Conservation (phyloP, 163 green algal species). For the Trebouxiophyceae sp. region DNA sequence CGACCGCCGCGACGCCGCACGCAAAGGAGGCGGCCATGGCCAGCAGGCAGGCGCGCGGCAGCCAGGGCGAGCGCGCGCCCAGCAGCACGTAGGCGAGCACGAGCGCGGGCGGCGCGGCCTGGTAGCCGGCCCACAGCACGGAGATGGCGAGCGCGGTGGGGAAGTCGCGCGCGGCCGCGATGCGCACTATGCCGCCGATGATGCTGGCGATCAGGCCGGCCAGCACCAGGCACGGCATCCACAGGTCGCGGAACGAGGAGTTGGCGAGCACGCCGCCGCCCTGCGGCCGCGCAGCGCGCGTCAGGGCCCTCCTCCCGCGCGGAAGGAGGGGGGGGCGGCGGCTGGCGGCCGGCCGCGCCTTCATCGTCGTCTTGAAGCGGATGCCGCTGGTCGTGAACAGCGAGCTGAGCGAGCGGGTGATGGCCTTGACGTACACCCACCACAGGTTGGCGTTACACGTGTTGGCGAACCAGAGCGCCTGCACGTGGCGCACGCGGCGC, state of each 20-base stretch:
- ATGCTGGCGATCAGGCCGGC: slow-evolving; percentile 30
- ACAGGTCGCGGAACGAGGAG: slow-evolving; percentile 24
- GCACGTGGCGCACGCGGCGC: slow-evolving; percentile 13
- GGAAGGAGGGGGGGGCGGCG: too few relatives aligned
- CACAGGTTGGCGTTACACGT: slow-evolving; percentile 48
- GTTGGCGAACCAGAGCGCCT: slow-evolving; percentile 55
- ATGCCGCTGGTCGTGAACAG: slow-evolving; percentile 14
- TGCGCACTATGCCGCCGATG: slow-evolving; percentile 37
- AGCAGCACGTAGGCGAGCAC: background rate
- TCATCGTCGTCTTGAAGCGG: slow-evolving; percentile 44
- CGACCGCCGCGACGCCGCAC: background rate
- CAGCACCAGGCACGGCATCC: slow-evolving; percentile 38
- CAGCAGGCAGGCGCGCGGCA: slow-evolving; percentile 25
- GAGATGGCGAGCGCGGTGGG: slow-evolving; percentile 45
- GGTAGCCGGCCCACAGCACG: slow-evolving; percentile 33
- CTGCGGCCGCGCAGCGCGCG: too few relatives aligned
- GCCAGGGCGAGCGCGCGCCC: slow-evolving; percentile 1
- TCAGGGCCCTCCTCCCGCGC: too few relatives aligned
- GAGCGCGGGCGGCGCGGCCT: background rate
- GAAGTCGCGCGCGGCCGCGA: slow-evolving; percentile 11
- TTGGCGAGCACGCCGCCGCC: slow-evolving; percentile 29
- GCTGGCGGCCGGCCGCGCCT: too few relatives aligned
- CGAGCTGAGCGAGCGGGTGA: slow-evolving; percentile 18
- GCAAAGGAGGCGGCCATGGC: slow-evolving; percentile 11
- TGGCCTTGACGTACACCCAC: slow-evolving; percentile 51